A percentile compares a stretch with the other conserved stretches of the same genome.
phyloP scores from a whole-genome alignment of 2,329 filamentous ascomycete genomes.

The Magnaporthiopsis poae region DNA sequence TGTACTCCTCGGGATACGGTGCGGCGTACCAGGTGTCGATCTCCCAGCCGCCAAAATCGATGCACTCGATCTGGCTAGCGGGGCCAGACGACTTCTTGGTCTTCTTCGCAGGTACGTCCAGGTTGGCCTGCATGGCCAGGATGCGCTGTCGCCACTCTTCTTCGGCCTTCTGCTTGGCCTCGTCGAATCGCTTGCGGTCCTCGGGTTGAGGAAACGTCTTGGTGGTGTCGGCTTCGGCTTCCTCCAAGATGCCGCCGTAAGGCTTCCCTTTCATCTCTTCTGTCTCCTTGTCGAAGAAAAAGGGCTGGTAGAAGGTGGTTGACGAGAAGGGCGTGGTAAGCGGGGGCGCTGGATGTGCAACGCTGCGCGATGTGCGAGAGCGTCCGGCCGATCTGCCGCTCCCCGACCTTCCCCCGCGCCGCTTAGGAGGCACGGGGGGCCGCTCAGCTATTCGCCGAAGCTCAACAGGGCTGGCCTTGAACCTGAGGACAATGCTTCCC shows the following conservation, averaged over 20 bases:
- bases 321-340: conserved; percentile 49
- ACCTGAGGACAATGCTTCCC: conserved; percentile 43
- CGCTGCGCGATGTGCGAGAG: conserved; percentile 3
- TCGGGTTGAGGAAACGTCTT: conserved; percentile 72
- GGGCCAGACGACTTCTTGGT: conserved; percentile 70
- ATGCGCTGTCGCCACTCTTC: conserved; percentile 72
- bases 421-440: conserved; percentile 1
- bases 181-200: conserved; percentile 79
- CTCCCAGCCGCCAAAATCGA: conserved; percentile 94
- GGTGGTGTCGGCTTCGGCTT: conserved; percentile 81
- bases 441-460: conserved; percentile 28
- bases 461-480: conserved; percentile 47
- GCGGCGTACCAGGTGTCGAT: conserved; percentile 99
- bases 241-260: conserved; percentile 84
- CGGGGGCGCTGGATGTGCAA: conserved; percentile 7
- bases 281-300: conserved; percentile 79
- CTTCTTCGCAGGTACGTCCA: conserved; percentile 53
- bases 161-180: conserved; percentile 81
- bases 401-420: conserved; percentile 1
- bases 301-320: conserved; percentile 61
- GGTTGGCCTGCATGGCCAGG: conserved; percentile 51
- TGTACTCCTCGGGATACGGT: conserved; percentile 97
- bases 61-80: conserved; percentile 94
- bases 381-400: not conserved
- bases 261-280: conserved; percentile 88